A percentile compares a stretch with the other conserved stretches of the same genome.
These are phyloP conservation scores for Crocinoboletus sp. DNA, from an alignment of 1,284 basidiomycete species.

Conservation along the genomic window DNA sequence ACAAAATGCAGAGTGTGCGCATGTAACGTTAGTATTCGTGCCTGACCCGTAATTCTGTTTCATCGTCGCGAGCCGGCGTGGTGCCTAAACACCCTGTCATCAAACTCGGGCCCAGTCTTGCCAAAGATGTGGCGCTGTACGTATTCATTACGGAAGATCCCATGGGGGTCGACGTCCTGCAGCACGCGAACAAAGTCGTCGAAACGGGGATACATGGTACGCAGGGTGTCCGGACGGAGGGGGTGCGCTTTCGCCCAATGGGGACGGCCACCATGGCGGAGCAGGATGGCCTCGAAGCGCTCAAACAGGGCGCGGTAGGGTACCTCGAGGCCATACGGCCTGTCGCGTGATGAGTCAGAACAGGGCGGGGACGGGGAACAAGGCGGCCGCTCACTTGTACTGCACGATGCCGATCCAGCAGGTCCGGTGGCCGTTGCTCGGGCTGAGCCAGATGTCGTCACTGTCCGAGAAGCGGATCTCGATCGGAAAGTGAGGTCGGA, in stretches of 20 bases:
- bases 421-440: slow-evolving; percentile 74
- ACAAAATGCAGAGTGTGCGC: background rate
- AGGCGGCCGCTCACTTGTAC: slow-evolving; percentile 68
- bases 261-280: slow-evolving; percentile 75
- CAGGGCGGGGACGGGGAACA: slow-evolving; percentile 3
- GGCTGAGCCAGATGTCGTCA: slow-evolving; percentile 95
- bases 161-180: slow-evolving; percentile 72
- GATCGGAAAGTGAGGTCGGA: slow-evolving; percentile 89
- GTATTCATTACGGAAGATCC: slow-evolving; percentile 79
- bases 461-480: slow-evolving; percentile 88
- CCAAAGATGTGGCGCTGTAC: slow-evolving; percentile 73
- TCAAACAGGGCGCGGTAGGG: slow-evolving; percentile 82
- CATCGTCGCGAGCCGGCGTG: slow-evolving; percentile 12
- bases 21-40: slow-evolving; percentile 1
- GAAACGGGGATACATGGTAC: slow-evolving; percentile 78
- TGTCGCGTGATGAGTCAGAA: slow-evolving; percentile 27
- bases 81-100: slow-evolving; percentile 53
- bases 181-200: slow-evolving; percentile 75
- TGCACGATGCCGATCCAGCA: slow-evolving; percentile 97
- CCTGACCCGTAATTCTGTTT: background rate
- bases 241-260: slow-evolving; percentile 98
- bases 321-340: slow-evolving; percentile 88
- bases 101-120: slow-evolving; percentile 39
- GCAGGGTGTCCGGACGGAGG: slow-evolving; percentile 64
- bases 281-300: slow-evolving; percentile 75